These are phyloP conservation scores for Nicotiana rustica DNA, from an alignment of 305 asterid genomes.

Conservation along the genomic window DNA sequence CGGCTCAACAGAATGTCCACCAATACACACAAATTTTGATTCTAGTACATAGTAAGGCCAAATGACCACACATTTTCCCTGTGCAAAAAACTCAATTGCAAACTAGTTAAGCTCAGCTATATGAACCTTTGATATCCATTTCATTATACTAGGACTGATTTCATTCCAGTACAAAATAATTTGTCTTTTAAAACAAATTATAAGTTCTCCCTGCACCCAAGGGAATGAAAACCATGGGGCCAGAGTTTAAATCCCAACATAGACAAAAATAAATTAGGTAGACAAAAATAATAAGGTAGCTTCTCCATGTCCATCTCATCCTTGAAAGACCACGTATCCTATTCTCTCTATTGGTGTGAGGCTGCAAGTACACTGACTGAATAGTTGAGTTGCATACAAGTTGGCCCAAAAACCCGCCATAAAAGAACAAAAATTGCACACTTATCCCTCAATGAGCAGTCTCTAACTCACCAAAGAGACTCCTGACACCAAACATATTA, in stretches of 20 bases:
- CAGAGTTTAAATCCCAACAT: neutral
- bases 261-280: neutral
- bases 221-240: neutral
- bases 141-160: neutral
- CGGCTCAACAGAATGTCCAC: conserved; percentile 8
- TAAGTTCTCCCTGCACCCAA: neutral
- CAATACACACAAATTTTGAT: conserved; percentile 9
- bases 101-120: conserved; percentile 2
- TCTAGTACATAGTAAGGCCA: conserved; percentile 11
- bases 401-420: neutral
- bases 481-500: neutral
- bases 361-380: neutral
- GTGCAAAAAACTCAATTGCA: conserved; percentile 11
- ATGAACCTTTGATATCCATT: neutral
- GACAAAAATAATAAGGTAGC: neutral
- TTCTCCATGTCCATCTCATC: neutral
- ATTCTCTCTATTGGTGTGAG: neutral
- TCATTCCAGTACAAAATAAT: neutral
- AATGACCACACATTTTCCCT: neutral
- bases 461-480: conserved; percentile 3
- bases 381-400: neutral
- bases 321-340: neutral
- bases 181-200: neutral
- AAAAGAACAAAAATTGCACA: neutral
- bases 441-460: neutral